Evolutionary conservation across 2,329 filamentous ascomycete genomes (phyloP).

Genomic region (Penicillium brasilianum): DNA sequence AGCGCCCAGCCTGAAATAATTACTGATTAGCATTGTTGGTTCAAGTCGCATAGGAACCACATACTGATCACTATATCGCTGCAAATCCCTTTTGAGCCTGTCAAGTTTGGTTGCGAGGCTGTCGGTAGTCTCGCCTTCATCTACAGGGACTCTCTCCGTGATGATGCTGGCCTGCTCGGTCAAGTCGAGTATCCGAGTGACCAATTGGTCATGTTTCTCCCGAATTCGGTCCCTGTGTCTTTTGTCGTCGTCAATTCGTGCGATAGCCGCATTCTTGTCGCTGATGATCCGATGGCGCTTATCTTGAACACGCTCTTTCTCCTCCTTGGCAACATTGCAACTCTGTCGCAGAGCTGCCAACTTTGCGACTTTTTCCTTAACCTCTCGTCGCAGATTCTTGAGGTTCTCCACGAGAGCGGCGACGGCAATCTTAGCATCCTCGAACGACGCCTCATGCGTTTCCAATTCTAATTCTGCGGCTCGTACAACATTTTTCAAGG

Average conservation of each 20-base stretch:
- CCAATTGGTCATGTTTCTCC: slow-evolving; percentile 55
- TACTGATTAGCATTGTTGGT: slow-evolving; percentile 31
- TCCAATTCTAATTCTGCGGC: slow-evolving; percentile 58
- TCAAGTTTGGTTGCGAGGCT: slow-evolving; percentile 56
- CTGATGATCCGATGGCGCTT: slow-evolving; percentile 60
- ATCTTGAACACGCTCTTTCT: slow-evolving; percentile 55
- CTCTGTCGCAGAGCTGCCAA: slow-evolving; percentile 47
- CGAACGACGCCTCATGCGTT: slow-evolving; percentile 51
- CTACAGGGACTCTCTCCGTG: slow-evolving; percentile 65
- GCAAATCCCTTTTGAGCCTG: slow-evolving; percentile 63
- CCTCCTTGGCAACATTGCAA: slow-evolving; percentile 62
- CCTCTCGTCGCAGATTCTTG: slow-evolving; percentile 43
- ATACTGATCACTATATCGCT: slow-evolving; percentile 58
- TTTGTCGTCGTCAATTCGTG: slow-evolving; percentile 56
- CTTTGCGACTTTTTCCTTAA: slow-evolving; percentile 40
- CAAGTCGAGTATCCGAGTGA: slow-evolving; percentile 58
- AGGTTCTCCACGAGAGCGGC: slow-evolving; percentile 49
- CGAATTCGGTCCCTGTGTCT: slow-evolving; percentile 54
- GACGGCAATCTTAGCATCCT: slow-evolving; percentile 55
- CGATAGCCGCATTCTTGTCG: slow-evolving; percentile 67
- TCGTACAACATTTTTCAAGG: slow-evolving; percentile 62
- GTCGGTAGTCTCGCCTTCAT: slow-evolving; percentile 65
- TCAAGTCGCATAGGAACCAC: slow-evolving; percentile 20
- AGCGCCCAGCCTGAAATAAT: slow-evolving; percentile 58
- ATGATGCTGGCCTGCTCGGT: slow-evolving; percentile 60